Evolutionary conservation across 495 filamentous ascomycete genomes (phyloP).

Genomic region (Aspergillus nanangensis): DNA sequence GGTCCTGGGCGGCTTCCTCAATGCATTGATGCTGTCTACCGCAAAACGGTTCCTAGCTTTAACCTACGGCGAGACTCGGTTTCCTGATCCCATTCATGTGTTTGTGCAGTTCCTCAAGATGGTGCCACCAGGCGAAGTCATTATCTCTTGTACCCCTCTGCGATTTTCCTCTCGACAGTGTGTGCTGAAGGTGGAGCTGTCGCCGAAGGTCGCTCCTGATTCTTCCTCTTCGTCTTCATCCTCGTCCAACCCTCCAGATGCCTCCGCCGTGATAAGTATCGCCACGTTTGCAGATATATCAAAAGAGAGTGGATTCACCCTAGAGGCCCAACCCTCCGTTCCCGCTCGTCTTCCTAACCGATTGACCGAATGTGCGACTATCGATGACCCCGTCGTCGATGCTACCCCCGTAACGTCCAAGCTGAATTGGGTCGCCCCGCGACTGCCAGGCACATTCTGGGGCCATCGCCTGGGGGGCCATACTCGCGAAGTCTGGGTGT

Average conservation of each 20-base stretch:
- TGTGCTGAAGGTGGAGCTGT: slow-evolving; percentile 16
- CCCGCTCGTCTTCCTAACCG: slow-evolving; percentile 8
- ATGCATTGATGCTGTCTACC: slow-evolving; percentile 15
- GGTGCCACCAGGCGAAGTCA: slow-evolving; percentile 12
- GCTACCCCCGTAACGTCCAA: slow-evolving; percentile 18
- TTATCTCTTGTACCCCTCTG: slow-evolving; percentile 9
- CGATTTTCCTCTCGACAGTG: slow-evolving; percentile 15
- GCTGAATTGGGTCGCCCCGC: slow-evolving; percentile 17
- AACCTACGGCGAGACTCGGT: slow-evolving; percentile 7
- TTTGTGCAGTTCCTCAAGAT: slow-evolving; percentile 20
- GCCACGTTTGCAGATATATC: slow-evolving; percentile 16
- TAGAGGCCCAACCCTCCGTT: background rate
- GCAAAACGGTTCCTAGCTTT: slow-evolving; percentile 8
- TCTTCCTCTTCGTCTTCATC: background rate
- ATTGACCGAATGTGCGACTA: slow-evolving; percentile 13
- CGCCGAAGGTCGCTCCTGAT: background rate
- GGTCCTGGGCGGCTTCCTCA: slow-evolving; percentile 18
- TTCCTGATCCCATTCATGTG: slow-evolving; percentile 16
- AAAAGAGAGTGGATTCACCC: slow-evolving; percentile 13
- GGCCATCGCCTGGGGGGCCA: slow-evolving; percentile 21
- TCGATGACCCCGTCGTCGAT: slow-evolving; percentile 20
- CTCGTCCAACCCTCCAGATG: background rate
- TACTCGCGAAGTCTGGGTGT: slow-evolving; percentile 19
- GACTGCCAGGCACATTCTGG: slow-evolving; percentile 13
- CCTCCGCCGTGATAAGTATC: slow-evolving; percentile 7